Base-by-base conservation (phyloP, 2,329 filamentous ascomycete genomes). In the Hymenoscyphus fraxineus region DNA sequence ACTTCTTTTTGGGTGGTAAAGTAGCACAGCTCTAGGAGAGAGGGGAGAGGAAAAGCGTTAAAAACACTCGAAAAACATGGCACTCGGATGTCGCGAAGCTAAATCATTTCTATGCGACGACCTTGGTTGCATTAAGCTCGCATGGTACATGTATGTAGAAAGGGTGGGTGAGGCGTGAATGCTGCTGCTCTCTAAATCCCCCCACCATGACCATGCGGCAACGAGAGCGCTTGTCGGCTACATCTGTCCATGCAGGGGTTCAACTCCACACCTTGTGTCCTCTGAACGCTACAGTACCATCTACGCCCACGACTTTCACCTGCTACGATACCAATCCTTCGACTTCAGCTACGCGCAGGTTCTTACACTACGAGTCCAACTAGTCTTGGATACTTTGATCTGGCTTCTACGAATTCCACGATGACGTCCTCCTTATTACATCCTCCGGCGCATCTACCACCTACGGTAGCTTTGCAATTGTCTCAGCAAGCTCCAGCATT, bases 401-500 rank as follows among this genome's bases (percentile, higher is more conserved):
- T n/a, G 41, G 41, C 41, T 44, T 19, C 41, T 44, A 44, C 47
- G 47, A 54, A 13, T 12, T 60, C 35, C 61, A 72, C 54, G 16
- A 86, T 86, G 83, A 72, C 79, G 13, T 80, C 80, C 6, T 82
- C 84, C 47, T 79, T 88, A 19, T 77, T 86, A 63, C 82, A 82
- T 65, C 84, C 85, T 6, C 83, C 85, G 44, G 80, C 80, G 71
- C 80, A 84, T 70, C 80, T 88, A 40, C 80, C 85, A 38, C 83
- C 84, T 12, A 77, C 79, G 38, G 82, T 83, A 68, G 85, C 83
- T 61, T 77, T 88, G 65, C 76, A 81, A 69, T 78, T 87, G 63
- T 84, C 86, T n/a, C 84, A 88, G 71, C 81, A 85, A 77, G 86
- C 86, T 66, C 85, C 86, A 1, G 73, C 72, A 60, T 80, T 88